These are phyloP conservation scores for Fusarium sp. DNA, from an alignment of 2,329 filamentous ascomycete species.

Conservation along the genomic window DNA sequence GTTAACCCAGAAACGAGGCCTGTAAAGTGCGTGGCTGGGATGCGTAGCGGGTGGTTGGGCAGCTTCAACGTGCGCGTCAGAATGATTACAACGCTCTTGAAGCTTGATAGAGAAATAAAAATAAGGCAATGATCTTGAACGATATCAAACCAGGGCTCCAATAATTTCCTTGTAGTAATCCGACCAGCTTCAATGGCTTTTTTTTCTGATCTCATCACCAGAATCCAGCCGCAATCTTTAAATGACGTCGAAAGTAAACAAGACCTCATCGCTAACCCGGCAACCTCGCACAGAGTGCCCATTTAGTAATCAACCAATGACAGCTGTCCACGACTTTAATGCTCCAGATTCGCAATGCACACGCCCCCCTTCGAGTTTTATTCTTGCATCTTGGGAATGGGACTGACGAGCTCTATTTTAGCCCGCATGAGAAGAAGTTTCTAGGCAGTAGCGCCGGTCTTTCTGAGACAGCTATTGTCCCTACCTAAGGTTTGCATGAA, in stretches of 20 bases:
- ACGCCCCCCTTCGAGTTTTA: constrained; percentile 20
- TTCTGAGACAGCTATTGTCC: not conserved
- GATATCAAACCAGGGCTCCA: not conserved
- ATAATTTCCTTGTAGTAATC: not conserved
- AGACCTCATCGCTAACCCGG: constrained; percentile 19
- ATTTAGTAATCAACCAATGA: constrained; percentile 26
- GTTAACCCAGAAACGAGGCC: constrained; percentile 45
- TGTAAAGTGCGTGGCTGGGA: constrained; percentile 42
- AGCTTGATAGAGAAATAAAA: not conserved
- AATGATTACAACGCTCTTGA: not conserved
- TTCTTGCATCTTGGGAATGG: constrained; percentile 10
- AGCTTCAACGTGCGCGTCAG: constrained; percentile 7
- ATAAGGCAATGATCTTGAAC: not conserved
- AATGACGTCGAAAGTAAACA: constrained; percentile 50
- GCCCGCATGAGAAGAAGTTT: constrained; percentile 8
- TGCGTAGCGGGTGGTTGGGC: constrained; percentile 33
- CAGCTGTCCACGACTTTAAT: constrained; percentile 16
- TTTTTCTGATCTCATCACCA: not conserved
- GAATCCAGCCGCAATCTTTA: not conserved
- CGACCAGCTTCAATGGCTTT: not conserved
- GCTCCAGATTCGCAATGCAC: constrained; percentile 17
- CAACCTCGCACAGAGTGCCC: constrained; percentile 35
- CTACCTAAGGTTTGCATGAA: not conserved
- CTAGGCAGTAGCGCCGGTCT: constrained; percentile 1
- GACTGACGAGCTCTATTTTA: constrained; percentile 8